These are phyloP conservation scores for Arthrinium puccinioides DNA, from an alignment of 2,329 filamentous ascomycete species.

Conservation along the genomic window DNA sequence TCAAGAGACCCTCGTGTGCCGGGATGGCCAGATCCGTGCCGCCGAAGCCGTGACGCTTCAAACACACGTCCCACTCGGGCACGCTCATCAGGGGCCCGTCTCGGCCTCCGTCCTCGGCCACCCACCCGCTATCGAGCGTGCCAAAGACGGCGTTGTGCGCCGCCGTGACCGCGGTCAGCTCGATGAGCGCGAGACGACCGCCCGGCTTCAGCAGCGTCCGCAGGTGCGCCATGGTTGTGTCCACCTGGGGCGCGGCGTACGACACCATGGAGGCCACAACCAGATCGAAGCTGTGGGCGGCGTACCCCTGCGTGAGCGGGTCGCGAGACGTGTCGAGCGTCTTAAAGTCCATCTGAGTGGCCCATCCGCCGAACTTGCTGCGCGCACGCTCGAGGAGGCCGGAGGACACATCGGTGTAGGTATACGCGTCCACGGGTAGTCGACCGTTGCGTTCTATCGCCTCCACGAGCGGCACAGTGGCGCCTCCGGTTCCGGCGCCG, in stretches of 20 bases:
- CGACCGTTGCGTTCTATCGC: neutral
- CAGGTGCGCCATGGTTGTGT: constrained; percentile 16
- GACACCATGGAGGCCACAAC: constrained; percentile 17
- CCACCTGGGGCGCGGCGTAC: constrained; percentile 20
- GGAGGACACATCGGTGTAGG: constrained; percentile 8
- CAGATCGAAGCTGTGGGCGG: constrained; percentile 5
- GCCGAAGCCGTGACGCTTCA: constrained; percentile 6
- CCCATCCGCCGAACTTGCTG: constrained; percentile 3
- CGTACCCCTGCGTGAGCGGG: constrained; percentile 8
- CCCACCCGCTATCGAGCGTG: constrained; percentile 9
- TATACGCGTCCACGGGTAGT: constrained; percentile 1
- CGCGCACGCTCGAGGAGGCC: constrained; percentile 7
- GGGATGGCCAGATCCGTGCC: constrained; percentile 5
- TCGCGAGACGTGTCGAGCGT: constrained; percentile 6
- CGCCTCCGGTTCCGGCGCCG: constrained; percentile 12
- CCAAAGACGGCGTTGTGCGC: constrained; percentile 3
- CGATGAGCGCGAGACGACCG: constrained; percentile 22
- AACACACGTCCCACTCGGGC: constrained; percentile 3
- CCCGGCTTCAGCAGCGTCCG: constrained; percentile 20
- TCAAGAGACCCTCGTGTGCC: constrained; percentile 6
- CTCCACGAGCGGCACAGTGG: neutral
- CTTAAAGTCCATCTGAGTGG: constrained; percentile 5
- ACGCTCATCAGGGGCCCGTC: constrained; percentile 5
- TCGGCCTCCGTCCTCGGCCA: constrained; percentile 2
- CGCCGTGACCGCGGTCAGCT: constrained; percentile 14